phyloP scores from a whole-genome alignment of 2,329 filamentous ascomycete genomes.

The Claviceps humidiphila region DNA sequence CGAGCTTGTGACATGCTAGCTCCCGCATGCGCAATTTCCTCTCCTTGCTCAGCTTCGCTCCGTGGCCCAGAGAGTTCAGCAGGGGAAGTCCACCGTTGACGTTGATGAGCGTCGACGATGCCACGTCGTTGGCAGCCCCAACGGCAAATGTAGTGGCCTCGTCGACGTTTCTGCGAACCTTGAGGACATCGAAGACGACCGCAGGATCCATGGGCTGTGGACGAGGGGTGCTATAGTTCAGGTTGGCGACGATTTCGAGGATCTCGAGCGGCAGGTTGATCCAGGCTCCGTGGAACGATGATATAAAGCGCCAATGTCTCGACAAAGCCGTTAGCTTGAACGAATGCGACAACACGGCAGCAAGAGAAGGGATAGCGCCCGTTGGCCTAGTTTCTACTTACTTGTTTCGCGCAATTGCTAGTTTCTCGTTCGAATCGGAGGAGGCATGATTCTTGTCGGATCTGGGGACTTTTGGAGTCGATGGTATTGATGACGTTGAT shows the following conservation, averaged over 20 bases:
- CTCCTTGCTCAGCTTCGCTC: constrained; percentile 59
- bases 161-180: constrained; percentile 67
- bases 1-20: constrained; percentile 65
- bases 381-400: neutral
- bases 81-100: constrained; percentile 24
- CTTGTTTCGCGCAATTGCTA: neutral
- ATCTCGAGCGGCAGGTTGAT: constrained; percentile 66
- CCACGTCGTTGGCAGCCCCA: constrained; percentile 60
- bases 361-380: neutral
- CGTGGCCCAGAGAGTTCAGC: constrained; percentile 23
- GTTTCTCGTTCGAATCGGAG: neutral
- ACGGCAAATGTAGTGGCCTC: constrained; percentile 68
- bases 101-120: constrained; percentile 49
- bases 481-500: neutral
- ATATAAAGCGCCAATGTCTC: constrained; percentile 78
- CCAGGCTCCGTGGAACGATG: constrained; percentile 74
- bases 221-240: constrained; percentile 64
- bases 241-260: constrained; percentile 64
- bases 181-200: constrained; percentile 72
- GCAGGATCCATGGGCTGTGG: constrained; percentile 68
- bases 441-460: neutral
- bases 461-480: neutral
- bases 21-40: constrained; percentile 68
- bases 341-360: neutral
- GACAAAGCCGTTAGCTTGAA: neutral